Evolutionary conservation across 495 filamentous ascomycete species (phyloP).

Genomic region (Symbiotaphrina buchneri): DNA sequence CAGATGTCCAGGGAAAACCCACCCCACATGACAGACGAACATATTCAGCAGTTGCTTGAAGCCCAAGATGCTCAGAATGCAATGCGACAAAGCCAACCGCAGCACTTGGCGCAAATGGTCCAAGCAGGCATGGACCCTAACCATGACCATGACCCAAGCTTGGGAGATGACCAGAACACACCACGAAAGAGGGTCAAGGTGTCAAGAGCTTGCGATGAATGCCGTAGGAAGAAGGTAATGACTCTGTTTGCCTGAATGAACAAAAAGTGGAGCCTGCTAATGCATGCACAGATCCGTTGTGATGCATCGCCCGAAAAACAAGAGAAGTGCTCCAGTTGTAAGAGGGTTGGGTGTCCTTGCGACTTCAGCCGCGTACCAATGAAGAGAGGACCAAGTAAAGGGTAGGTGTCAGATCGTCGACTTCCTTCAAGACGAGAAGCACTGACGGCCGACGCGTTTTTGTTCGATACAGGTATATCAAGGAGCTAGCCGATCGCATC

Average conservation of each 20-base stretch:
- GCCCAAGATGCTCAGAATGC: too few species aligned
- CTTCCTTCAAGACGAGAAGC: slow-evolving; percentile 1
- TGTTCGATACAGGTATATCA: slow-evolving; percentile 51
- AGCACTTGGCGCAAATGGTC: slow-evolving; percentile 1
- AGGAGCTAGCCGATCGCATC: slow-evolving; percentile 78
- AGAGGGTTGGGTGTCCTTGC: slow-evolving; percentile 51
- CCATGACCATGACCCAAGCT: slow-evolving; percentile 5
- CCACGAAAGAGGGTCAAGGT: slow-evolving; percentile 77
- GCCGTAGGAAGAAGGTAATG: slow-evolving; percentile 69
- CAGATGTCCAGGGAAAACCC: too few species aligned
- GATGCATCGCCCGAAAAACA: slow-evolving; percentile 65
- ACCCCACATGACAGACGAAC: too few species aligned
- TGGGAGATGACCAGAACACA: slow-evolving; percentile 37
- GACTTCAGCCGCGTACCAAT: slow-evolving; percentile 83
- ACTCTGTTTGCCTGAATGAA: slow-evolving; percentile 1
- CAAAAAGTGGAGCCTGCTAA: slow-evolving; percentile 9
- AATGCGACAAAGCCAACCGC: slow-evolving; percentile 3
- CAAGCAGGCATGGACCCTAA: slow-evolving; percentile 2
- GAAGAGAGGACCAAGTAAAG: slow-evolving; percentile 92
- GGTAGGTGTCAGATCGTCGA: slow-evolving; percentile 23
- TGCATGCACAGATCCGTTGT: slow-evolving; percentile 51
- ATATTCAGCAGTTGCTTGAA: too few species aligned
- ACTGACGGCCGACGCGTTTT: slow-evolving; percentile 4
- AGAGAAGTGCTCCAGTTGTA: slow-evolving; percentile 70
- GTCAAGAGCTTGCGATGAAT: slow-evolving; percentile 87